Evolutionary conservation across 805 yeast species (phyloP).

Genomic region (Saccharomycopsis oosterbeekiorum): DNA sequence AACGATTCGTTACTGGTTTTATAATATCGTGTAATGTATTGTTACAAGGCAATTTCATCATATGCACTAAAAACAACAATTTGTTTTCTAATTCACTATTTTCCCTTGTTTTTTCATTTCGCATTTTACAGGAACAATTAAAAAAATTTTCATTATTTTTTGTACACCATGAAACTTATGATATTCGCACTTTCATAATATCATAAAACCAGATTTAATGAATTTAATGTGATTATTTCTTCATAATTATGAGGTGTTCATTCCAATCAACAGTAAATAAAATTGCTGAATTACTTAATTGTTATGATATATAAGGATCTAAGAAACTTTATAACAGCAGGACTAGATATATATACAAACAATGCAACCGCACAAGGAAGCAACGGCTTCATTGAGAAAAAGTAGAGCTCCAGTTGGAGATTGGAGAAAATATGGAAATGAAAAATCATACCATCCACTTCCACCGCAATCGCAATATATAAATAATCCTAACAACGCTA

Average conservation of each 20-base stretch:
- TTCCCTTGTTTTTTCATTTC: background rate
- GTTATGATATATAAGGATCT: no score
- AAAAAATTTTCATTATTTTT: background rate
- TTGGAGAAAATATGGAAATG: conserved; percentile 15
- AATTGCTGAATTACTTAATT: background rate
- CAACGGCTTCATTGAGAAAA: conserved; percentile 17
- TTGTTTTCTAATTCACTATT: background rate
- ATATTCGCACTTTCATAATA: background rate
- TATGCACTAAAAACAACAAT: no score
- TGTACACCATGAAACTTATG: background rate
- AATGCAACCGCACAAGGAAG: conserved; percentile 7
- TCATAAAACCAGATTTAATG: background rate
- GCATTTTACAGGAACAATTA: background rate
- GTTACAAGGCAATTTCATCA: no score
- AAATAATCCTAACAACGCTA: background rate
- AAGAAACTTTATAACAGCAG: no score
- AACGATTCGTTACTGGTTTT: background rate
- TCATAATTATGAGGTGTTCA: background rate
- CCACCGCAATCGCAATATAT: background rate
- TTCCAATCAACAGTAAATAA: background rate
- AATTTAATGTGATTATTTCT: no score
- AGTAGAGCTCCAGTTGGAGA: conserved; percentile 19
- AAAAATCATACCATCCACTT: background rate
- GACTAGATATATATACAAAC: background rate
- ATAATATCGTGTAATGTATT: no score